phyloP scores from a whole-genome alignment of 140 eudicot genomes.

The Bidens hawaiensis region DNA sequence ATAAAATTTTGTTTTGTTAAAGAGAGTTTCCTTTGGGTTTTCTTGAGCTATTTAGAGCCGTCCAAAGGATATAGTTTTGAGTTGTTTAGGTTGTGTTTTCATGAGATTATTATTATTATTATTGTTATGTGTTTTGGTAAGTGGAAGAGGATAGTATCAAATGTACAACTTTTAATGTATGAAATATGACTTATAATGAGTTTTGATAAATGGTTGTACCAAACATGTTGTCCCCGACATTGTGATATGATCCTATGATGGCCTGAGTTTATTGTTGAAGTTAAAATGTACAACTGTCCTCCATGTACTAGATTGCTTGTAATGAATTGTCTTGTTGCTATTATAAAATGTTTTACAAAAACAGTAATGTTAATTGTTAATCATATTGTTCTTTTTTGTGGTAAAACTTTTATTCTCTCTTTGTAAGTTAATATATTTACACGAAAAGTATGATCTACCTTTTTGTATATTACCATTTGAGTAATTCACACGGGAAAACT shows the following conservation, averaged over 20 bases:
- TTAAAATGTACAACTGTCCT: neutral
- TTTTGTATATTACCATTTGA: too few species aligned
- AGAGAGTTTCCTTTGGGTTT: slow-evolving; percentile 34
- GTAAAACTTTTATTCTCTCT: too few species aligned
- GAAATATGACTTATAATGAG: neutral
- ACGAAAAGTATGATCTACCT: too few species aligned
- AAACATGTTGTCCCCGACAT: slow-evolving; percentile 2
- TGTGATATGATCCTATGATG: slow-evolving; percentile 16
- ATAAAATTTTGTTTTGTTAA: slow-evolving; percentile 6
- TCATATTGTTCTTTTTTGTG: too few species aligned
- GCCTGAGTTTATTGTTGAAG: slow-evolving; percentile 2
- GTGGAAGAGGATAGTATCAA: neutral
- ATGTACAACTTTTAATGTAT: slow-evolving; percentile 1
- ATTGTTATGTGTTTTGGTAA: neutral
- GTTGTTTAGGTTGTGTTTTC: slow-evolving; percentile 17
- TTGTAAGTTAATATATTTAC: too few species aligned
- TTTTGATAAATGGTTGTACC: slow-evolving; percentile 11
- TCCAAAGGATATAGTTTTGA: slow-evolving; percentile 33
- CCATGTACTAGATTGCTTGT: neutral
- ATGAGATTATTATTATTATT: neutral
- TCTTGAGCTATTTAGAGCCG: slow-evolving; percentile 47
- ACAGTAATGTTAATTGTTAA: too few species aligned
- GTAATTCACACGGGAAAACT: too few species aligned
- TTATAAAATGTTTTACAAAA: too few species aligned
- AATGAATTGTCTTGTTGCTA: too few species aligned